Percentiles rank a stretch among this genome's conserved stretches.
phyloP scores from a whole-genome alignment of 768 basidiomycete genomes.

The Candolleomyces eurysporus region DNA sequence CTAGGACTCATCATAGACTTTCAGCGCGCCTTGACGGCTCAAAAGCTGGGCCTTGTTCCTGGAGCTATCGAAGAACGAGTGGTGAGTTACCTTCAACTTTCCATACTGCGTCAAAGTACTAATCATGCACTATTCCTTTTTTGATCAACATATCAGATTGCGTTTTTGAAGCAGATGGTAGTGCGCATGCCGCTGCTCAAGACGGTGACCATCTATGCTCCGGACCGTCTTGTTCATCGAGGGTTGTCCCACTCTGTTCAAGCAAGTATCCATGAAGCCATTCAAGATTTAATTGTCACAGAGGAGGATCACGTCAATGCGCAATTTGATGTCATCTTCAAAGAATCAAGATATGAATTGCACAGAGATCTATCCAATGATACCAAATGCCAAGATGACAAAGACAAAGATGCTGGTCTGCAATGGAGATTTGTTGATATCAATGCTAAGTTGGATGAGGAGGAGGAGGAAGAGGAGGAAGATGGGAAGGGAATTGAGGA shows the following conservation, averaged over 20 bases:
- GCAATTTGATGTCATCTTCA: not conserved
- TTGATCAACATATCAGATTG: no score
- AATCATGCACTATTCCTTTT: no score
- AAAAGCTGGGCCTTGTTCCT: no score
- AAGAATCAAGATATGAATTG: not conserved
- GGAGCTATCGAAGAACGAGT: not conserved
- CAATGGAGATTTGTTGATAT: constrained; percentile 1
- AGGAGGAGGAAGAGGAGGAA: not conserved
- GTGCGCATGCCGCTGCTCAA: no score
- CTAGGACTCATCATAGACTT: not conserved
- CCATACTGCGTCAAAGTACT: no score
- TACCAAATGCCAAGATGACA: not conserved
- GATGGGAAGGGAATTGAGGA: not conserved
- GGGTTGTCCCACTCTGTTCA: no score
- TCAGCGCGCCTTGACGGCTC: not conserved
- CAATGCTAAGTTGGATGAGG: not conserved
- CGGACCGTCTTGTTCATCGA: no score
- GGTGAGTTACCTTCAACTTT: not conserved
- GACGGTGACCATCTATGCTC: no score
- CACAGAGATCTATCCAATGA: no score
- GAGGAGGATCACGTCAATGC: not conserved
- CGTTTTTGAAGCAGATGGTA: no score
- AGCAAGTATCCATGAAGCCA: not conserved
- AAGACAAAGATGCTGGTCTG: not conserved
- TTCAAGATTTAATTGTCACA: not conserved